Evolutionary conservation across 306 rosid genomes (phyloP), one percentile per base, ranked within the genome.

Genomic region (Acacia crassicarpa): DNA sequence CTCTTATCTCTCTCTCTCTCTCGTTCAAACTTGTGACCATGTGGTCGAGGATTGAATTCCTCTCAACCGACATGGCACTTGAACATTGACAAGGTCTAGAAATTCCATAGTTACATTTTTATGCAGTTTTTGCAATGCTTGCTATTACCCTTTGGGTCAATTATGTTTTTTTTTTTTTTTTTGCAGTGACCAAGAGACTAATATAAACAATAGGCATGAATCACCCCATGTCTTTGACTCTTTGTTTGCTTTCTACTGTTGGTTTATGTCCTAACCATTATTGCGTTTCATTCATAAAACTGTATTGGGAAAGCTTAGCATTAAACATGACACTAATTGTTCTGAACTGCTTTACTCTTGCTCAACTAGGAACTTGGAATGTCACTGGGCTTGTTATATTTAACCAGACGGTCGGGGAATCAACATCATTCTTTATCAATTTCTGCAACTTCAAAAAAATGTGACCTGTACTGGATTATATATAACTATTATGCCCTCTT

Each of bases 371-470:
- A 71, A 15, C 27, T 56, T 38, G 53, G 41, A 78, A 22, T 44
- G 69, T 27, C 66, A 46, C 69, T 46, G 76, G 38, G 76, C 75
- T 75, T 32, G 44, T 70, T 59, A 14, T 69, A 25, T 67, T 76
- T 84, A 49, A 58, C 67, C 72, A 63, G 44, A 51, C 14, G 59
- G 58, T 20, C n/a, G 45, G 45, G 11, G 20, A 67, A 38, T 71
- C 56, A 22, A 45, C 75, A n/a, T 30, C 40, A 70, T 80, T 63
- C 3, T 81, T 54, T 51, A 48, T 33, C 66, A 56, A 78, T 41
- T 74, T 48, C 38, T 75, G 71, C 53, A 25, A 14, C 62, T 22
- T 74, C 25, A 65, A 40, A 45, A 80, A 46, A 65, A 72, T 58
- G 44, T 20, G 61, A 35, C 78, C 75, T 62, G 32, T 40, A 30